These are phyloP conservation scores for Chaetomiaceae sp. DNA, from an alignment of 2,329 filamentous ascomycete genomes.

Conservation along the genomic window DNA sequence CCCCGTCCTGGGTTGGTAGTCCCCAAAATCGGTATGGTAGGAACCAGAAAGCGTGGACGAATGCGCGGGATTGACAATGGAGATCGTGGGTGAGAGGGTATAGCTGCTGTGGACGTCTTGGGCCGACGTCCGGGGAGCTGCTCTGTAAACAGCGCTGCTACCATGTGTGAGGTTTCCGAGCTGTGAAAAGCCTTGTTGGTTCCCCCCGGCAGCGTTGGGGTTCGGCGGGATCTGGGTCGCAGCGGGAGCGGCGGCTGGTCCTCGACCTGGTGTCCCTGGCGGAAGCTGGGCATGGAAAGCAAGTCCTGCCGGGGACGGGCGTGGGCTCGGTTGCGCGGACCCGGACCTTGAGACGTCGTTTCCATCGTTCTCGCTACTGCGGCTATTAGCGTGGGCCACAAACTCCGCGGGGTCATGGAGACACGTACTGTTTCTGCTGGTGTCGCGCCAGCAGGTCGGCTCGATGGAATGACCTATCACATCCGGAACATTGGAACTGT, in stretches of 20 bases:
- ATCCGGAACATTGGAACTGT: conserved; percentile 50
- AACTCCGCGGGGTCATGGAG: not conserved
- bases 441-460: conserved; percentile 58
- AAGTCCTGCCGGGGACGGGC: conserved; percentile 25
- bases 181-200: conserved; percentile 14
- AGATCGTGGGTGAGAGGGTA: conserved; percentile 18
- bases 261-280: not conserved
- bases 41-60: conserved; percentile 11
- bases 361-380: conserved; percentile 42
- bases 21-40: conserved; percentile 25
- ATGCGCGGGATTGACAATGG: conserved; percentile 26
- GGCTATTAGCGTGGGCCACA: conserved; percentile 14
- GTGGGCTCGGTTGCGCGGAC: conserved; percentile 28
- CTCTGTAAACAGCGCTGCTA: conserved; percentile 4
- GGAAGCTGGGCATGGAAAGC: conserved; percentile 14
- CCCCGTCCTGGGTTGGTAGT: conserved; percentile 29
- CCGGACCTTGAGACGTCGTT: conserved; percentile 35
- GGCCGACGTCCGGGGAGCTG: not conserved
- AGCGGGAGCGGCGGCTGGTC: conserved; percentile 9
- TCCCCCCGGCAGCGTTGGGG: conserved; percentile 7
- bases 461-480: conserved; percentile 55
- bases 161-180: conserved; percentile 2
- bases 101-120: conserved; percentile 12
- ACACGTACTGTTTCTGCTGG: conserved; percentile 44
- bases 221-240: conserved; percentile 10